These are phyloP conservation scores for Termitomyces sp. DNA, from an alignment of 768 basidiomycete species.

Conservation along the genomic window DNA sequence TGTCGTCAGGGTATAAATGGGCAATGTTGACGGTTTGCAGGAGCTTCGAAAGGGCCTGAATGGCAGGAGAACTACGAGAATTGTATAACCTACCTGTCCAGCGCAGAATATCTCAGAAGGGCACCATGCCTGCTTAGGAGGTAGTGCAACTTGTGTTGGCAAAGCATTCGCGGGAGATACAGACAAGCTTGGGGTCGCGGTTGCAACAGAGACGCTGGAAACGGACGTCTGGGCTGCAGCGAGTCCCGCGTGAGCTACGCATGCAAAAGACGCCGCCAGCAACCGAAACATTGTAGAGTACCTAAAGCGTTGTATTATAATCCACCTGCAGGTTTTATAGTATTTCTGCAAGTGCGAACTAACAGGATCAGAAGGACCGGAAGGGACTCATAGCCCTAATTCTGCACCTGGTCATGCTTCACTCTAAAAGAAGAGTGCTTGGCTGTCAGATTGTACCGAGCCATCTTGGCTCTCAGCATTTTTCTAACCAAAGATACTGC, in stretches of 20 bases:
- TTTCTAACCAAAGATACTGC: no score
- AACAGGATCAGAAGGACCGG: not conserved
- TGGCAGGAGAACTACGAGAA: not conserved
- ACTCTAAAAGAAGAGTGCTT: not conserved
- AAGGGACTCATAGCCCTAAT: not conserved
- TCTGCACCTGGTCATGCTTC: no score
- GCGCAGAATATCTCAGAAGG: slow-evolving; percentile 73
- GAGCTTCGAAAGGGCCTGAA: slow-evolving; percentile 27
- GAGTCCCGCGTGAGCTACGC: slow-evolving; percentile 10
- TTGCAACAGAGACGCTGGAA: slow-evolving; percentile 38
- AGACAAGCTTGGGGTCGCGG: slow-evolving; percentile 61
- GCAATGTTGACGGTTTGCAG: slow-evolving; percentile 86
- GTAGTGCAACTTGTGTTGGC: slow-evolving; percentile 59
- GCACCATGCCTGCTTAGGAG: slow-evolving; percentile 76
- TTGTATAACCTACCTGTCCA: slow-evolving; percentile 48
- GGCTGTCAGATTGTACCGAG: no score
- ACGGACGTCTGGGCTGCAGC: slow-evolving; percentile 17
- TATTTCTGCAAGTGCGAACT: not conserved
- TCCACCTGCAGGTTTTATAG: not conserved
- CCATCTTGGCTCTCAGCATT: not conserved
- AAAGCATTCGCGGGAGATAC: slow-evolving; percentile 43
- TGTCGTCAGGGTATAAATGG: slow-evolving; percentile 67
- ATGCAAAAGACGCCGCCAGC: slow-evolving; percentile 14
- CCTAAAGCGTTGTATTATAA: not conserved
- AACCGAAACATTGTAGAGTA: slow-evolving; percentile 19